Percentiles rank a stretch among this genome's conserved stretches.
phyloP scores from a whole-genome alignment of 2,329 filamentous ascomycete species.

The Emmonsiellopsis sp. region DNA sequence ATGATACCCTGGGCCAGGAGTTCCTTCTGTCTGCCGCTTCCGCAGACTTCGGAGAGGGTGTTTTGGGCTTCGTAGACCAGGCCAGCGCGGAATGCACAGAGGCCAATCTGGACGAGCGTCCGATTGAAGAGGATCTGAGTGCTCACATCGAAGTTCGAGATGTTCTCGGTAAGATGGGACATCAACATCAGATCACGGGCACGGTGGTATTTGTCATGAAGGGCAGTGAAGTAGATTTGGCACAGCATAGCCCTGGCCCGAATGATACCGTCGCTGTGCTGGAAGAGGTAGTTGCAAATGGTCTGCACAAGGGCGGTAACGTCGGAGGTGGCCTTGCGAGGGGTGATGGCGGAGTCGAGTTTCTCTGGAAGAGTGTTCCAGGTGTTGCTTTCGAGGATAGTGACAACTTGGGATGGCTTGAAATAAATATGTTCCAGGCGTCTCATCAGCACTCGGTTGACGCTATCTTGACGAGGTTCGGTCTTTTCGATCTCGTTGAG shows the following conservation, averaged over 20 bases:
- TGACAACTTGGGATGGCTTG: slow-evolving; percentile 91
- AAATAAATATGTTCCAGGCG: slow-evolving; percentile 97
- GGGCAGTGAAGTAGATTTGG: slow-evolving; percentile 95
- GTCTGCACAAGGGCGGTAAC: slow-evolving; percentile 66
- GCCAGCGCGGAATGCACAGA: slow-evolving; percentile 95
- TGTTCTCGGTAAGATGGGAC: slow-evolving; percentile 97
- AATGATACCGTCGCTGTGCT: slow-evolving; percentile 89
- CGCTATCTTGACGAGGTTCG: slow-evolving; percentile 69
- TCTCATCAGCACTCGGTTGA: slow-evolving; percentile 90
- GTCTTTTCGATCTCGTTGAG: slow-evolving; percentile 57
- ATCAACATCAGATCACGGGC: slow-evolving; percentile 99
- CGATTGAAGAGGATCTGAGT: slow-evolving; percentile 99
- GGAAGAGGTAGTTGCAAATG: slow-evolving; percentile 91
- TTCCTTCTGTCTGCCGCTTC: slow-evolving; percentile 95
- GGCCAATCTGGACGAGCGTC: slow-evolving; percentile 91
- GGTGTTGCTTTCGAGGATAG: slow-evolving; percentile 86
- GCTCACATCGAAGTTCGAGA: slow-evolving; percentile 90
- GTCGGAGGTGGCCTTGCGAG: slow-evolving; percentile 57
- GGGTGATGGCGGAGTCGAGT: slow-evolving; percentile 72
- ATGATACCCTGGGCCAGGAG: slow-evolving; percentile 95
- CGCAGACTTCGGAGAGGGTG: slow-evolving; percentile 95
- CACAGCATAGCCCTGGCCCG: slow-evolving; percentile 94
- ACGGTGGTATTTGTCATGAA: slow-evolving; percentile 97
- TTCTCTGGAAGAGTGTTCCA: slow-evolving; percentile 69
- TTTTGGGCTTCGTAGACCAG: slow-evolving; percentile 97